Base-by-base conservation (phyloP, 2,329 filamentous ascomycete species). In the Diaporthe amygdali region DNA sequence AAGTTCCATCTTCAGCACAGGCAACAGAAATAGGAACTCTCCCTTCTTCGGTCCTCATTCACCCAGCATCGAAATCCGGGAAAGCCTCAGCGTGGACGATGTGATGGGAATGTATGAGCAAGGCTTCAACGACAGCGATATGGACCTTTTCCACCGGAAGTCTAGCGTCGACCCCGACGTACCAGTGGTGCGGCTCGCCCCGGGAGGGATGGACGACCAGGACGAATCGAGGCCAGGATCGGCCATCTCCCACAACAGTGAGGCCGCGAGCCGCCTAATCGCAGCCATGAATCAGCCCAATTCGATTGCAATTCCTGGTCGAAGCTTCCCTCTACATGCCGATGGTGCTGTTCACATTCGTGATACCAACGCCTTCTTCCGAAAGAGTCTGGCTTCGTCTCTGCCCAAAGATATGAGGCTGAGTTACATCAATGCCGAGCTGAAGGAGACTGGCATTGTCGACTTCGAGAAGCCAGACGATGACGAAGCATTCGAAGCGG, bases 31-130 rank as follows among this genome's bases (percentile, higher is more conserved):
- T 54, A 66, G 68, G n/a, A 66, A 66, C 55, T 72, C 71, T 59
- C 70, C 71, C 64, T 72, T 72, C 71, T 72, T 72, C 64, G 71
- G 71, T 51, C 71, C 71, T 8, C 71, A 71, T 37, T 44, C 54
- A 49, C 68, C 71, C 25, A 68, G 63, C 64, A 34, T 69, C 15
- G 71, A 72, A 25, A 61, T 72, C 25, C 71, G 71, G 44, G 89
- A 91, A 74, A 88, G 88, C 49, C 84, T 89, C 69, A 91, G 89
- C 76, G 83, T 92, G 39, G 89, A 92, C 75, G 90, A 92, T 83
- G 87, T 94, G 68, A 92, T 94, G 81, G 90, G 88, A 77, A 91
- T 91, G 84, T 93, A 92, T 79, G 90, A 91, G 77, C 85, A 87
- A 74, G 90, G 89, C 15, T 92, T 92, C 76, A 84, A 82, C 69